Base-by-base conservation (phyloP, 805 yeast genomes). In the Komagataella pseudopastoris region DNA sequence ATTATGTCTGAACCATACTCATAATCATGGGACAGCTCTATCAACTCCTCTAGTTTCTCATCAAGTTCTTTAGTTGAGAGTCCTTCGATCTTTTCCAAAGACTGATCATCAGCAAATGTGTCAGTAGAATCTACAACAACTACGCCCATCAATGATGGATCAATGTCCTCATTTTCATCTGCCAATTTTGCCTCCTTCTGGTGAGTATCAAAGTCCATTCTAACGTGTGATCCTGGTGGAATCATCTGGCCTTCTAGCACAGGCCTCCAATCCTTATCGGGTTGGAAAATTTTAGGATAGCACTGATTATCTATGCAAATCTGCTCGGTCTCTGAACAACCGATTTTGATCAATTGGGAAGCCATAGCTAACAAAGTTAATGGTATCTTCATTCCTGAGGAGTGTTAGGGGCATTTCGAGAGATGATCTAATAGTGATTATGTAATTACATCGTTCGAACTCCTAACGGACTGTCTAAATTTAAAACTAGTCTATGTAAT, bases 201-300 rank as follows among this genome's bases (percentile, higher is more conserved):
- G 17, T 84, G 82, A 0, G 89, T 81, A n/a, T 83, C 87, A 52
- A 89, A 66, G 62, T 88, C 83, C 57, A 90, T 59, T 56, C 87
- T 72, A 10, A 89, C 78, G 63, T 86, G 90, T 39, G 86, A 65
- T 0, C 97, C 98, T 6, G 77, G 77, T 0, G 96, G 96, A 3
- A 90, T 72, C 6, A 76, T 72, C 59, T 88, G 96, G n/a, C 82
- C 88, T 49, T 77, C 82, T 56, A 67, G 71, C 4, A 90, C 76
- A 1, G 61, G 60, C 66, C 81, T 80, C 95, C 96, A 90, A 56
- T 84, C 78, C 1, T 61, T 54, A 0, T 81, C 65, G 1, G 96
- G 85, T 44, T 65, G 76, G 60, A 89, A 88, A 2, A 76, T 54
- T 46, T 66, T 66, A 1, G 87, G 85, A 59, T 85, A 85, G 59